A percentile compares a stretch with the other conserved stretches of the same genome.
These are phyloP conservation scores for Boletus austroedulis DNA, from an alignment of 1,284 basidiomycete species.

Conservation along the genomic window DNA sequence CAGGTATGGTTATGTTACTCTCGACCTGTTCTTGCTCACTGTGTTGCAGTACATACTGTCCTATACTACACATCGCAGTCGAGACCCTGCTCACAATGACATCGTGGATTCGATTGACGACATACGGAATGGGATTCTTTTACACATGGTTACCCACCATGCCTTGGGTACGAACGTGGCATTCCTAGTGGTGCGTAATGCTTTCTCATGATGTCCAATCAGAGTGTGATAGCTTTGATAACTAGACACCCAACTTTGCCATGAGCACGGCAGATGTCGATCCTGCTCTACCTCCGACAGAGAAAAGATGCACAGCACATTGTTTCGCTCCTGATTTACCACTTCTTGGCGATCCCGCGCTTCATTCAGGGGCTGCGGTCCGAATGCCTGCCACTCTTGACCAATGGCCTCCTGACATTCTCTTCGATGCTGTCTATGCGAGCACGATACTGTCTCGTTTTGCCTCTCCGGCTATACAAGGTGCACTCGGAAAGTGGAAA, in stretches of 20 bases:
- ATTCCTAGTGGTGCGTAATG: background rate
- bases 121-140: background rate
- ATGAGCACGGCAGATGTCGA: background rate
- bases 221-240: background rate
- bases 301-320: background rate
- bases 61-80: background rate
- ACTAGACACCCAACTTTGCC: conserved; percentile 9
- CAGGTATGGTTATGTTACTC: background rate
- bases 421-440: conserved; percentile 2
- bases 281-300: background rate
- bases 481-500: background rate
- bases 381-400: background rate
- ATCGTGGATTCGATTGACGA: background rate
- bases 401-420: conserved; percentile 1
- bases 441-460: background rate
- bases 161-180: background rate
- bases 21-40: background rate
- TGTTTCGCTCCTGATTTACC: background rate
- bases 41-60: background rate
- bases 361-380: background rate
- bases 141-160: background rate
- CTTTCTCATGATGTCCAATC: background rate
- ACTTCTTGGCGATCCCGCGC: background rate
- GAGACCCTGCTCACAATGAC: background rate
- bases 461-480: background rate